These are phyloP conservation scores for Wallemia ichthyophaga DNA, from an alignment of 1,284 basidiomycete species.

Conservation along the genomic window DNA sequence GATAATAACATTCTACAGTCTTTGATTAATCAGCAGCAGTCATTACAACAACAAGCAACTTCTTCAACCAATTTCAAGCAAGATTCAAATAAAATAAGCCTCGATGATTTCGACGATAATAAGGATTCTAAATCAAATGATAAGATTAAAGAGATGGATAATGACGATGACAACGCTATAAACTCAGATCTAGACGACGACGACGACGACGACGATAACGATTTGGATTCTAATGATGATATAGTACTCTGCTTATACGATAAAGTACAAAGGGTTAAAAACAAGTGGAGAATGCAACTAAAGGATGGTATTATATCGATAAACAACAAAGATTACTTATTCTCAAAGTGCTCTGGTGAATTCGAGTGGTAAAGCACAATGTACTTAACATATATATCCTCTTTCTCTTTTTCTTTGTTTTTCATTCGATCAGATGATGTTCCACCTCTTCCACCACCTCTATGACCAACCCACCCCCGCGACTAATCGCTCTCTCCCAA, in stretches of 20 bases:
- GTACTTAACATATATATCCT: too few species aligned
- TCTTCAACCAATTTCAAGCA: not conserved
- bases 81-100: too few species aligned
- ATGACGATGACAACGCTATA: slow-evolving; percentile 39
- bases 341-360: slow-evolving; percentile 50
- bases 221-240: slow-evolving; percentile 29
- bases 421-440: not conserved
- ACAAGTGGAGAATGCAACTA: slow-evolving; percentile 99
- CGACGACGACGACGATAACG: slow-evolving; percentile 25
- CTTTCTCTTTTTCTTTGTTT: not conserved
- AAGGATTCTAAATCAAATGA: not conserved
- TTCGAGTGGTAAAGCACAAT: not conserved
- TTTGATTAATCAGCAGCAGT: not conserved
- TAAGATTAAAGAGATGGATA: not conserved
- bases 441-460: too few species aligned
- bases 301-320: slow-evolving; percentile 96
- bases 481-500: not conserved
- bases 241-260: slow-evolving; percentile 97
- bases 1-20: not conserved
- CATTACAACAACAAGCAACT: not conserved
- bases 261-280: slow-evolving; percentile 93
- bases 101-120: not conserved
- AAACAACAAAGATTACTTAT: slow-evolving; percentile 89
- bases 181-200: slow-evolving; percentile 90
- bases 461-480: not conserved